Base-by-base conservation (phyloP, 2,329 filamentous ascomycete genomes). In the Penicillium sp. region DNA sequence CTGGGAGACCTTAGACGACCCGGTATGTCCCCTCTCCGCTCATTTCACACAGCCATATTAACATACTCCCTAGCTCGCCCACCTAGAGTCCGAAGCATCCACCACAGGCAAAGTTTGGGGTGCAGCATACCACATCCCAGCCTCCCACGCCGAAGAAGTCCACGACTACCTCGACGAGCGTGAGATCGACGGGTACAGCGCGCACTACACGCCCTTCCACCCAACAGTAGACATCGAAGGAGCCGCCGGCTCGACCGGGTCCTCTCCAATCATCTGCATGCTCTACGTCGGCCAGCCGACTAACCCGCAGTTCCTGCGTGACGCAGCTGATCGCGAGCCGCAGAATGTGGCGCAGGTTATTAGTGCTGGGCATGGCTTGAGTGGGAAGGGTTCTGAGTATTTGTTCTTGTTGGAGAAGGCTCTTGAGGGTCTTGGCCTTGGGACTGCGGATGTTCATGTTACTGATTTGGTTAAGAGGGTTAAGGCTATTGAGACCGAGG, bases 121-220 rank as follows among this genome's bases (percentile, higher is more conserved):
- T 57, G 90, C 91, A 17, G 94, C 93, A 62, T 96, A 97, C 78
- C 89, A 93, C 70, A 93, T 96, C 75, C 81, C 83, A 29, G 76
- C 87, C 7, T 80, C 84, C 2, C 83, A 87, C 64, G 91, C 96
- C 23, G 82, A 86, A 59, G 88, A 93, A 77, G 93, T 97, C 4
- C 88, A 90, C 66, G 83, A 87, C 58, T 97, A 97, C 73, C 89
- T 99, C 48, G 93, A 97, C 75, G 93, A 97, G 64, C 88, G 94
- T 45, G 94, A 99, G 77, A 96, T 97, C 71, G 96, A 97, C 77
- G 94, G 94, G 27, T 99, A 99, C 77, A 90, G 88, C 53, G 96
- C 96, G 65, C 93, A 97, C 76, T 91, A 92, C 75, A 91, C 92
- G 29, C 86, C 89, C 0, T 97, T 97, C 74, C 81, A 93, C 67